These are phyloP conservation scores for Brassica napus DNA, from an alignment of 345 rosid species.

Conservation along the genomic window DNA sequence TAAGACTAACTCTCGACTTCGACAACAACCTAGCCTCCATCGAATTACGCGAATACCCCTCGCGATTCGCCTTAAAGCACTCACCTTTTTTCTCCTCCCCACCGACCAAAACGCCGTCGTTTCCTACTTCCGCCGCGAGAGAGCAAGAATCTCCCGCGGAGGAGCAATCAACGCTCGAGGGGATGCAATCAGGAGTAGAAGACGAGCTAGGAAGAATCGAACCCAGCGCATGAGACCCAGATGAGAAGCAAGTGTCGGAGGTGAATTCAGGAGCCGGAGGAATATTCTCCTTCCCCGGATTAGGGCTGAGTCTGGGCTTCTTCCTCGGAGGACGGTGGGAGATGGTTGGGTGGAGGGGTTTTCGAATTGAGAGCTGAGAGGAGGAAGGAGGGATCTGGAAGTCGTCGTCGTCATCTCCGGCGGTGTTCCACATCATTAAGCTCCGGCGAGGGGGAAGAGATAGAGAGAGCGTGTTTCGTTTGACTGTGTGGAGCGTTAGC, in stretches of 20 bases:
- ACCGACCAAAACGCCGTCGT: neutral
- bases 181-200: constrained; percentile 54
- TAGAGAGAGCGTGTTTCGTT: constrained; percentile 2
- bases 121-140: neutral
- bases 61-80: constrained; percentile 36
- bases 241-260: neutral
- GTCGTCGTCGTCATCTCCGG: constrained; percentile 55
- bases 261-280: constrained; percentile 5
- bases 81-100: constrained; percentile 22
- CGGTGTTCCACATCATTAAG: constrained; percentile 7
- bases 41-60: constrained; percentile 57
- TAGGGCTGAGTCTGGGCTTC: constrained; percentile 35
- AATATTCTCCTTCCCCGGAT: constrained; percentile 57
- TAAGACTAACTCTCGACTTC: constrained; percentile 33
- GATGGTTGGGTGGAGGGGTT: constrained; percentile 36
- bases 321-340: constrained; percentile 45
- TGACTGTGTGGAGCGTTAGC: constrained; percentile 6
- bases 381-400: constrained; percentile 53
- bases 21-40: constrained; percentile 58
- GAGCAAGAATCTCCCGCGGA: neutral
- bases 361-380: constrained; percentile 42
- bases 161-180: constrained; percentile 64
- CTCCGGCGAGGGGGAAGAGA: constrained; percentile 8
- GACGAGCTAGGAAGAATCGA: neutral
- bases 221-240: neutral